Percentiles rank a stretch among this genome's conserved stretches.
phyloP scores from a whole-genome alignment of 345 rosid genomes.

The Streptanthus diversifolius region DNA sequence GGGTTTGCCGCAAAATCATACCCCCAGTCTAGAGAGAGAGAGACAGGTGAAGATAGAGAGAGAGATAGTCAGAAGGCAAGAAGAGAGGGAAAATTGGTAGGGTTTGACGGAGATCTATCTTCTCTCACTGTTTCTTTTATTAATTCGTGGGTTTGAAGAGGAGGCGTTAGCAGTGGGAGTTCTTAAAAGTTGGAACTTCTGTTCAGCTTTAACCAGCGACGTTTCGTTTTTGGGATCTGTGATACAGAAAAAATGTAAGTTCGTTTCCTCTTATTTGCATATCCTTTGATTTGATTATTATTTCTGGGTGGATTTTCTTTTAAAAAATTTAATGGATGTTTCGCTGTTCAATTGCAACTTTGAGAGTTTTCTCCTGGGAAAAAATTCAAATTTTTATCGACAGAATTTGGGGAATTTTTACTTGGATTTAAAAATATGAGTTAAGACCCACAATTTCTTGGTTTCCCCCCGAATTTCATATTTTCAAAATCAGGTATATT shows the following conservation, averaged over 20 bases:
- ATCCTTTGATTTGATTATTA: neutral
- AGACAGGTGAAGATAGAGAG: conserved; percentile 29
- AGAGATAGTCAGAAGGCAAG: neutral
- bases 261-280: neutral
- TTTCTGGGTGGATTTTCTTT: neutral
- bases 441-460: neutral
- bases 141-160: conserved; percentile 12
- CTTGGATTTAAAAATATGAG: neutral
- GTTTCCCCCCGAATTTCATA: neutral
- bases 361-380: neutral
- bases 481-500: neutral
- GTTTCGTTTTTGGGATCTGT: conserved; percentile 28
- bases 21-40: conserved; percentile 20
- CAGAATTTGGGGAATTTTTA: neutral
- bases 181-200: conserved; percentile 10
- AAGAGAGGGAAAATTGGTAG: conserved; percentile 10
- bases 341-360: conserved; percentile 8
- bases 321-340: neutral
- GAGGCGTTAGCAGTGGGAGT: conserved; percentile 8
- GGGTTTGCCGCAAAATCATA: conserved; percentile 35
- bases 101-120: conserved; percentile 15
- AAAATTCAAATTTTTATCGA: neutral
- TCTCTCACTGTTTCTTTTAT: neutral
- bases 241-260: conserved; percentile 16
- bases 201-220: conserved; percentile 14